phyloP scores from a whole-genome alignment of 176 grass and related monocot genomes.

The Avena eriantha region DNA sequence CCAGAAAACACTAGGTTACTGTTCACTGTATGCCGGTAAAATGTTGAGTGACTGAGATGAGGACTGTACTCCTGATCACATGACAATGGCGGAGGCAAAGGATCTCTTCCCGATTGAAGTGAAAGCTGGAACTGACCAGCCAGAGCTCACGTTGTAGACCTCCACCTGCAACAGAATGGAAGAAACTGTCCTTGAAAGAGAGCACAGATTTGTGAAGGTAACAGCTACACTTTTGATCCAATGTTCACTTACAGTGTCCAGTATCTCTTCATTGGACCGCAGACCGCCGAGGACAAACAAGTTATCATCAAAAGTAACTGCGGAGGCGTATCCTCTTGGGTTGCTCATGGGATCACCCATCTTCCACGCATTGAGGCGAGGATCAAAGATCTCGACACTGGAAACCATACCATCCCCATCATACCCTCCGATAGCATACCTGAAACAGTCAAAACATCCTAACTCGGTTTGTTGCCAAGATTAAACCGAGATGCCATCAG shows the following conservation, averaged over 20 bases:
- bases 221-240: neutral
- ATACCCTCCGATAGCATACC: slow-evolving; percentile 78
- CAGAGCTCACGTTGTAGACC: slow-evolving; percentile 54
- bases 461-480: slow-evolving; percentile 33
- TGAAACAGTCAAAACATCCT: slow-evolving; percentile 34
- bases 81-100: slow-evolving; percentile 65
- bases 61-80: slow-evolving; percentile 33
- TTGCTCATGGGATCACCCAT: slow-evolving; percentile 63
- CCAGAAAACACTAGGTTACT: neutral
- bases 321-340: slow-evolving; percentile 70
- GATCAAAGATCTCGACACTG: slow-evolving; percentile 79
- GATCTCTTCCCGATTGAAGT: slow-evolving; percentile 74
- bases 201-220: slow-evolving; percentile 4
- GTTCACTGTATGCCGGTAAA: neutral
- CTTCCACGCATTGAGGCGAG: slow-evolving; percentile 67
- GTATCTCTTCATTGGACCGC: slow-evolving; percentile 46
- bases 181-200: slow-evolving; percentile 25
- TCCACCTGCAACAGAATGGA: slow-evolving; percentile 58
- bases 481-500: slow-evolving; percentile 6
- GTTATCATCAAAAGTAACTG: slow-evolving; percentile 51
- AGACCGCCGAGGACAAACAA: slow-evolving; percentile 74
- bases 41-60: slow-evolving; percentile 26
- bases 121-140: slow-evolving; percentile 57
- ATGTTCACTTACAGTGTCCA: slow-evolving; percentile 61
- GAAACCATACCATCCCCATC: slow-evolving; percentile 67